phyloP scores from a whole-genome alignment of 495 filamentous ascomycete genomes.

The Cladorrhinum samala region DNA sequence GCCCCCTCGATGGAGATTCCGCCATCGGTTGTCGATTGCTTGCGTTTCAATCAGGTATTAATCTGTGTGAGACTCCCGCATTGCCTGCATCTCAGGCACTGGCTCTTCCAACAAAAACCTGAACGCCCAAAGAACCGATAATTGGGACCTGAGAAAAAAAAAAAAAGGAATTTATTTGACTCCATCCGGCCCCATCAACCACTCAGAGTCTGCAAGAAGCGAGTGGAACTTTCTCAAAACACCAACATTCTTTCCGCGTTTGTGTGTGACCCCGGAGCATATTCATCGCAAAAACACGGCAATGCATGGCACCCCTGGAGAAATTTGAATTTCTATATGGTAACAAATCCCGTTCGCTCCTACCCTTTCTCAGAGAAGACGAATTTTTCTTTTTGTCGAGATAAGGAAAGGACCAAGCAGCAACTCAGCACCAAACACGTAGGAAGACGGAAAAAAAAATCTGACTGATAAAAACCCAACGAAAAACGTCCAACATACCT shows the following conservation, averaged over 20 bases:
- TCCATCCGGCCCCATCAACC: neutral
- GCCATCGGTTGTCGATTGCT: neutral
- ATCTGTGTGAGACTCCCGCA: slow-evolving; percentile 9
- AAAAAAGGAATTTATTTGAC: neutral
- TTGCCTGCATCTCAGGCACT: neutral
- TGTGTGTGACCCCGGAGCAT: neutral
- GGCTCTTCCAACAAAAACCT: neutral
- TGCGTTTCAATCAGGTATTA: slow-evolving; percentile 15
- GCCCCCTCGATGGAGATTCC: neutral
- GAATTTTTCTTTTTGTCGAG: neutral
- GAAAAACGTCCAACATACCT: neutral
- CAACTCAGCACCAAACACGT: neutral
- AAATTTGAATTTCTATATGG: neutral
- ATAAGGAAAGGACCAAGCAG: neutral
- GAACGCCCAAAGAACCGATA: neutral
- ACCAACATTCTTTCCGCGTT: neutral
- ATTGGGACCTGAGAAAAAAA: neutral
- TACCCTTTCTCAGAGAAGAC: neutral
- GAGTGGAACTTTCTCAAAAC: neutral
- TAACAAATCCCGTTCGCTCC: neutral
- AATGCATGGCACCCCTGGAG: too few species aligned
- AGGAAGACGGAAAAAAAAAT: neutral
- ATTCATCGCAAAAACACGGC: too few species aligned
- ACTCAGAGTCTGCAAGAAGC: neutral
- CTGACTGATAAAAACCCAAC: neutral